Evolutionary conservation across 768 basidiomycete species (phyloP), one percentile per base, ranked within the genome.

Genomic region (Suillus subalutaceus): DNA sequence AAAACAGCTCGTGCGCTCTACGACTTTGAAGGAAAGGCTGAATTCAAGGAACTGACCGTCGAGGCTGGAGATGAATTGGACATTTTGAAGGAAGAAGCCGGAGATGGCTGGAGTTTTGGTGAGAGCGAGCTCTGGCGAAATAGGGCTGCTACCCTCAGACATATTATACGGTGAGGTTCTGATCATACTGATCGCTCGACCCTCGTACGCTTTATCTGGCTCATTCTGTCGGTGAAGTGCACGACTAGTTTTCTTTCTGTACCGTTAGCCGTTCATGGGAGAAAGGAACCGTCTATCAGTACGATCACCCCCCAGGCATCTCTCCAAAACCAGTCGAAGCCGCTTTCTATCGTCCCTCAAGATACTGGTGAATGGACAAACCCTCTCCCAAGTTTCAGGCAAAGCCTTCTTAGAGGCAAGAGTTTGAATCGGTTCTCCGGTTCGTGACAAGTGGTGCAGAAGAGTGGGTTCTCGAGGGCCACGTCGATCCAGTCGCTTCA

Each of bases 381-480:
- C 44, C 72, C 79, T 18, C 86, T 90, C 68, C 90, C 91, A 2
- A 91, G 86, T 74, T 90, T 92, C 71, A 81, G 88, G 10, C 86
- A 86, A 63, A 89, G 87, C 68, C 81, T 94, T 0, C 84, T 94
- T 1, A 88, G 91, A 38, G 91, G 92, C 12, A 93, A 89, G 76
- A 87, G 86, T 55, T 77, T 94, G 63, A 93, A 94, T 74, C 84
- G 92, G n/a, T 94, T 94, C 78, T 93, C 92, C 1, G 89, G 64
- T 94, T 94, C 74, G 92, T 94, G 16, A 92, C 90, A 8, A 92
- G 90, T 65, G 93, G 93, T 43, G 93, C 93, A 12, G 93, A 94
- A 74, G 89, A 89, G 62, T 94, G 88, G 79, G 84, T 94, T 9
- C 83, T 94, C n/a, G 86, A 89, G 60, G 93, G 93, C 5, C 80